phyloP scores from a whole-genome alignment of 2,329 filamentous ascomycete species.

The Phyllosticta ampelicida region DNA sequence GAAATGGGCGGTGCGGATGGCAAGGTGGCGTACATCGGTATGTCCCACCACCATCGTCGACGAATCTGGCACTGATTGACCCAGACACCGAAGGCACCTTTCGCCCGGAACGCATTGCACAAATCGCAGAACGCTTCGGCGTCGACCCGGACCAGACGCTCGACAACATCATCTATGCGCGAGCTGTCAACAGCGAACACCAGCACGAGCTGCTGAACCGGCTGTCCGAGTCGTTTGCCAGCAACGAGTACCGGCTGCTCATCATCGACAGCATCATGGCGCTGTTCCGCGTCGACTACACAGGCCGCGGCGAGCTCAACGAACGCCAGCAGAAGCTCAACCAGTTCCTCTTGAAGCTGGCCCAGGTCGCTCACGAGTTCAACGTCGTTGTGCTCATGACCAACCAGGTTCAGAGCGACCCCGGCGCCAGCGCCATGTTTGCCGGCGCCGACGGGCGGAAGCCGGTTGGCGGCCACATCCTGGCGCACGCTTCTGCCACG shows the following conservation, averaged over 20 bases:
- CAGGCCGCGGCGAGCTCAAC: slow-evolving; percentile 55
- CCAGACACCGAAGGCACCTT: slow-evolving; percentile 51
- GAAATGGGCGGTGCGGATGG: slow-evolving; percentile 57
- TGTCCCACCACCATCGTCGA: background rate
- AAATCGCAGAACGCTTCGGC: slow-evolving; percentile 57
- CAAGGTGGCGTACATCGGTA: slow-evolving; percentile 55
- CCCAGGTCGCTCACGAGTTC: slow-evolving; percentile 59
- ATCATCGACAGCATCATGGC: slow-evolving; percentile 63
- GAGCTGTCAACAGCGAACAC: slow-evolving; percentile 55
- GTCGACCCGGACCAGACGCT: slow-evolving; percentile 48
- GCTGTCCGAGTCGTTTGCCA: slow-evolving; percentile 49
- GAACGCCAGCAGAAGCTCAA: slow-evolving; percentile 60
- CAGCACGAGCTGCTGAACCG: slow-evolving; percentile 54
- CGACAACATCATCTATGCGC: slow-evolving; percentile 57
- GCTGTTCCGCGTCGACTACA: slow-evolving; percentile 56
- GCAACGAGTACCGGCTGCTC: slow-evolving; percentile 54
- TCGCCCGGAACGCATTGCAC: slow-evolving; percentile 53
- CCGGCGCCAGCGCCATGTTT: slow-evolving; percentile 57
- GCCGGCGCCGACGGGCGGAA: slow-evolving; percentile 58
- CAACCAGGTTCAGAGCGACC: slow-evolving; percentile 62
- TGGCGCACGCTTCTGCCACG: slow-evolving; percentile 58
- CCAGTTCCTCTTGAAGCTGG: slow-evolving; percentile 52
- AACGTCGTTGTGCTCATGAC: slow-evolving; percentile 50
- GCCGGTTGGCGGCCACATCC: slow-evolving; percentile 55
- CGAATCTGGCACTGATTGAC: slow-evolving; percentile 18